Percentiles rank a stretch among this genome's conserved stretches.
Evolutionary conservation across 306 rosid genomes (phyloP).

Genomic region (Prunus dulcis): DNA sequence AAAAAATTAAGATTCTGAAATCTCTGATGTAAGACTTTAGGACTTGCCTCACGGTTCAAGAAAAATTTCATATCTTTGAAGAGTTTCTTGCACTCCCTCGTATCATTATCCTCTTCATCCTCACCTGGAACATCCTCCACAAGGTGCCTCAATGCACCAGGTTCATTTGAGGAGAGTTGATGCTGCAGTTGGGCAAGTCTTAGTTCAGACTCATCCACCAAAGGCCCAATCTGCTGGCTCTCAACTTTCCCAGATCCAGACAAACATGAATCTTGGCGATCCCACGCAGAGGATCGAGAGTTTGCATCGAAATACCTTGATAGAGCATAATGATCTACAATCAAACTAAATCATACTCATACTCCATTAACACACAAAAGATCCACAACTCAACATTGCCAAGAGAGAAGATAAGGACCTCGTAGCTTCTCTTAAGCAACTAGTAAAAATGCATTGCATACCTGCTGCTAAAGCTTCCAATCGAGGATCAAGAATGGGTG

Average conservation of each 20-base stretch:
- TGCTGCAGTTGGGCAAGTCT: constrained; percentile 94
- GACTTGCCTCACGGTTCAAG: constrained; percentile 84
- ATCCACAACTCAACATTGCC: constrained; percentile 3
- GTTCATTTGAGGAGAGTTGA: constrained; percentile 83
- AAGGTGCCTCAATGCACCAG: constrained; percentile 81
- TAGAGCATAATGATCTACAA: constrained; percentile 75
- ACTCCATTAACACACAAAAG: not conserved
- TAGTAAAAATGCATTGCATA: constrained; percentile 3
- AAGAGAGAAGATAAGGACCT: not conserved
- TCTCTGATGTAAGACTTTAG: not conserved
- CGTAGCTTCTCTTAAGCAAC: not conserved
- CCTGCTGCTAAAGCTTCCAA: constrained; percentile 88
- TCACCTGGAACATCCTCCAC: constrained; percentile 56
- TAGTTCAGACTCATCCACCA: constrained; percentile 52
- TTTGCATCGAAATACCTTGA: constrained; percentile 57
- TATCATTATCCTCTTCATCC: constrained; percentile 72
- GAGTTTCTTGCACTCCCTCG: constrained; percentile 64
- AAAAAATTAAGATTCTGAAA: not conserved
- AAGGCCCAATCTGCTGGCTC: constrained; percentile 30
- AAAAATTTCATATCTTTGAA: constrained; percentile 74
- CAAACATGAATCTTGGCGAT: constrained; percentile 40
- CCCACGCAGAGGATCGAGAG: constrained; percentile 30
- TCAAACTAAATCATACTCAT: not conserved
- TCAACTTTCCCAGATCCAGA: constrained; percentile 43
- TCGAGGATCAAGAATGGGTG: constrained; percentile 73